Evolutionary conservation across 129 eudicot species (phyloP), one percentile per base, ranked within the genome.

Genomic region (Glebionis coronaria): DNA sequence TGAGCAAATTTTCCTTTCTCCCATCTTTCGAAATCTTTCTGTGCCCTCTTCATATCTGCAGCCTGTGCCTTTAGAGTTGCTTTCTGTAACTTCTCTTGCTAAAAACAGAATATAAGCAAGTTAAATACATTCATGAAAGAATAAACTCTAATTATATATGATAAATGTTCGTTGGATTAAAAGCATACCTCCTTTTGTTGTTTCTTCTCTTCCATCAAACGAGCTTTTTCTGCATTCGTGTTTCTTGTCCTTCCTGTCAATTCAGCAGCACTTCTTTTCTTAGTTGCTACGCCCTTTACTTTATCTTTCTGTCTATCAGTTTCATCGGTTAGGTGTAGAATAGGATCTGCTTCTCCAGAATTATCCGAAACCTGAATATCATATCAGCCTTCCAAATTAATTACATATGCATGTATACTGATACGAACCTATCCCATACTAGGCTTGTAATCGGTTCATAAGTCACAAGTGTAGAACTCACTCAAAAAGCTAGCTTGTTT

Each of bases 11-110:
- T 90, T 38, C 94, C 96, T 54, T 85, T 85, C 63, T 88, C 95
- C 96, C 94, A 91, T 65, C 80, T 88, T 69, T 85, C 82, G 70
- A 75, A 79, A 63, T 88, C 95, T 76, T 83, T 91, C 79, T 85
- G 76, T 64, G 53, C 65, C 71, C 82, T 82, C 65, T 81, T 91
- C 80, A 69, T 44, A 77, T 91, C 85, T 28, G 82, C 95, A 78
- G 96, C 95, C 76, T 91, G 82, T n/a, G 87, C 88, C 77, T 91
- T 91, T 15, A 73, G 70, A 63, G 94, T 90, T 77, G 82, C 79
- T 76, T 85, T 91, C 54, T 80, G 79, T 76, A 88, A 73, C 77
- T 87, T 87, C 64, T 87, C 97, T 83, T 71, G 84, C n/a, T n/a
- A n/a, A n/a, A n/a, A n/a, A n/a, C n/a, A n/a, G n/a, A n/a, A n/a